Evolutionary conservation across 176 grass and related monocot genomes (phyloP).

Genomic region (Rhynchospora breviuscula): DNA sequence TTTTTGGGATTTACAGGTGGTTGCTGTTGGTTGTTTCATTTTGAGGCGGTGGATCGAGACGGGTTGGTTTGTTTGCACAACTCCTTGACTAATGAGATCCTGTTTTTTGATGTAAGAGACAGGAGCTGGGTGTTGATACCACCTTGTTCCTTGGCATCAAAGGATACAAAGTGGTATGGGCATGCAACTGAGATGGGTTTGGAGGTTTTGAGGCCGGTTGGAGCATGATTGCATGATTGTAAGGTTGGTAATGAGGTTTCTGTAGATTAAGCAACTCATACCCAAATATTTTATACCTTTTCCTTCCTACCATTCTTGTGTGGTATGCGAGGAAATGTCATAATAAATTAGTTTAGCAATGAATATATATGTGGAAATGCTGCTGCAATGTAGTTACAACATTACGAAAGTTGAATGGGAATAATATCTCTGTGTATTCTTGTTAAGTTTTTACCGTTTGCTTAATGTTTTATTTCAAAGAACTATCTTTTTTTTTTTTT

Average conservation of each 20-base stretch:
- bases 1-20: conserved; percentile 2
- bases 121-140: conserved; percentile 15
- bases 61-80: conserved; percentile 26
- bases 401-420: too few species aligned
- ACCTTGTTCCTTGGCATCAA: not conserved
- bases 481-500: too few species aligned
- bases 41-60: conserved; percentile 18
- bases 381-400: too few species aligned
- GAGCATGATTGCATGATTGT: not conserved
- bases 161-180: conserved; percentile 14
- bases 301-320: not conserved
- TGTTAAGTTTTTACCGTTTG: too few species aligned
- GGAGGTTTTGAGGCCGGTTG: conserved; percentile 8
- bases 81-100: not conserved
- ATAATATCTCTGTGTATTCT: too few species aligned
- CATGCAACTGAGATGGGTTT: conserved; percentile 19
- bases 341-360: not conserved
- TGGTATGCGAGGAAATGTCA: not conserved
- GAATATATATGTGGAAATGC: not conserved
- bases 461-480: too few species aligned
- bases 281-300: not conserved
- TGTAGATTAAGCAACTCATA: not conserved
- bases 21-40: conserved; percentile 16
- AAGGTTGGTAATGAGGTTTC: not conserved
- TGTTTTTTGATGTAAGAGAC: conserved; percentile 22